phyloP scores from a whole-genome alignment of 139 green algal species.

The Spirogloea muscicola region DNA sequence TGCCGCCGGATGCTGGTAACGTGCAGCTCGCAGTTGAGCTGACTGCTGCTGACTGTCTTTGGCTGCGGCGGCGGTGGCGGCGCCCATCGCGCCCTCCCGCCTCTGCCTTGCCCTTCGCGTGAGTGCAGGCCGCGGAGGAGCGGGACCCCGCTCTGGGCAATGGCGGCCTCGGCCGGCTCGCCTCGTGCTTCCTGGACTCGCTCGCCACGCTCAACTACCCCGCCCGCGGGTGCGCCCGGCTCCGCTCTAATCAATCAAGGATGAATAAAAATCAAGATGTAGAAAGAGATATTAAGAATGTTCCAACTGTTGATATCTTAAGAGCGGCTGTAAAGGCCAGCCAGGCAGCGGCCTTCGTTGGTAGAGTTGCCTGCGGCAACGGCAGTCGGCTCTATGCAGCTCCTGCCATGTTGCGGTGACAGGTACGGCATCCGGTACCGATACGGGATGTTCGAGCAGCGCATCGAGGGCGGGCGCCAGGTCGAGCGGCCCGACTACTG shows the following conservation, averaged over 20 bases:
- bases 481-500: constrained; percentile 96
- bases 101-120: not conserved
- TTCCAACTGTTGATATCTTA: not conserved
- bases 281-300: too few species aligned
- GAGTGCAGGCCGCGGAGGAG: constrained; percentile 54
- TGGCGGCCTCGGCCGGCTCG: constrained; percentile 93
- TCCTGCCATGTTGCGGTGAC: not conserved
- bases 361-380: not conserved
- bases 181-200: constrained; percentile 96
- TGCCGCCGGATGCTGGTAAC: not conserved
- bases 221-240: constrained; percentile 67
- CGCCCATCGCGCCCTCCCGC: not conserved
- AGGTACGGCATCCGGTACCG: constrained; percentile 97
- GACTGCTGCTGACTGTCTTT: not conserved
- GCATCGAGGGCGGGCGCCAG: constrained; percentile 84
- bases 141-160: constrained; percentile 92
- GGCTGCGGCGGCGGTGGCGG: not conserved
- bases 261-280: too few species aligned
- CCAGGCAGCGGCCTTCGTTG: not conserved
- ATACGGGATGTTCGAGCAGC: constrained; percentile 98
- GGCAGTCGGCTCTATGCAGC: not conserved
- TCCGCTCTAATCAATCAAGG: too few species aligned
- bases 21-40: not conserved
- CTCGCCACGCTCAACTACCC: constrained; percentile 94
- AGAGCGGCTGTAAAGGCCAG: not conserved